Evolutionary conservation across 345 rosid species (phyloP).

Genomic region (Hibiscus trionum): DNA sequence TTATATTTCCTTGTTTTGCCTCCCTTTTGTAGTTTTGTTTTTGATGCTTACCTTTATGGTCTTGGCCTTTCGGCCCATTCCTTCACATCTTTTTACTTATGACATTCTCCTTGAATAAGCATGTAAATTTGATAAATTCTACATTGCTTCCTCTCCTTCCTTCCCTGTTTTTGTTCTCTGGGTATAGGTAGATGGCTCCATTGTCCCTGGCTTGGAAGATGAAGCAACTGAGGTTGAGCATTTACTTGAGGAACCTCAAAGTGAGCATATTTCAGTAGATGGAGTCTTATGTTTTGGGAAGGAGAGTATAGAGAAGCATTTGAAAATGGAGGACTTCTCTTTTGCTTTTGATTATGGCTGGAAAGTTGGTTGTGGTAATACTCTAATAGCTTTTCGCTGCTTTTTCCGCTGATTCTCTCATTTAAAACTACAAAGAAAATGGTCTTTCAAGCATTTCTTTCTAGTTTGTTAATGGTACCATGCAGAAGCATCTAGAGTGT

Average conservation of each 20-base stretch:
- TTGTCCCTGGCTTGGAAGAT: conserved; percentile 30
- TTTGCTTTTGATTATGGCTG: conserved; percentile 39
- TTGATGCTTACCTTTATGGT: background rate
- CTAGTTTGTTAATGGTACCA: background rate
- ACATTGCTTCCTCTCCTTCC: background rate
- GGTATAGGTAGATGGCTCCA: conserved; percentile 43
- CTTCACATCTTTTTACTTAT: background rate
- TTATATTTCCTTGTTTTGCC: background rate
- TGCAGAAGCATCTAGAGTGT: background rate
- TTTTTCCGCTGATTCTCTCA: background rate
- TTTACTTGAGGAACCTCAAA: conserved; percentile 43
- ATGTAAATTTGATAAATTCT: background rate
- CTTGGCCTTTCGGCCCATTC: background rate
- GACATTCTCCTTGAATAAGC: conserved; percentile 3
- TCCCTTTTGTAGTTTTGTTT: background rate
- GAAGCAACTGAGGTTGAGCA: conserved; percentile 35
- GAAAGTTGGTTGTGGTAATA: conserved; percentile 34
- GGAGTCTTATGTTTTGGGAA: conserved; percentile 40
- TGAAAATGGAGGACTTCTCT: conserved; percentile 41
- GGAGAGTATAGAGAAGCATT: conserved; percentile 40
- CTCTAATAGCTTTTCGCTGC: background rate
- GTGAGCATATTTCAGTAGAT: conserved; percentile 43
- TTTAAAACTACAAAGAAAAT: background rate
- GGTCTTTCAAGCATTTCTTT: background rate
- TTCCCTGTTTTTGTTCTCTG: conserved; percentile 5